Conservation (phyloP, 2,329 filamentous ascomycete genomes). For the Talaromyces sp. region DNA sequence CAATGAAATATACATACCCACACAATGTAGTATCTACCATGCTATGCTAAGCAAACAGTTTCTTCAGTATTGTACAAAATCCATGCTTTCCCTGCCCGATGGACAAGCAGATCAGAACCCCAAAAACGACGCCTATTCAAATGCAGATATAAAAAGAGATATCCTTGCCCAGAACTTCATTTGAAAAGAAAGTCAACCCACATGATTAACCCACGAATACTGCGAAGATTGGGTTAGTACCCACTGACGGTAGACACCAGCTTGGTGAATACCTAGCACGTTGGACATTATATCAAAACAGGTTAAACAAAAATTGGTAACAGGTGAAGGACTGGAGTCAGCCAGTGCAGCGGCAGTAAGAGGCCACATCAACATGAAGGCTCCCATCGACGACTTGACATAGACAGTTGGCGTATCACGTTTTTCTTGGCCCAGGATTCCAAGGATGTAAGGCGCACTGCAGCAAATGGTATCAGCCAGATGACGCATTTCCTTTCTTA, state of each 20-base stretch:
- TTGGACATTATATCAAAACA: conserved; percentile 1
- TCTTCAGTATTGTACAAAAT: too few species aligned
- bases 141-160: too few species aligned
- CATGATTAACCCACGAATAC: background rate
- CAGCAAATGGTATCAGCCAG: conserved; percentile 1
- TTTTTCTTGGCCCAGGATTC: background rate
- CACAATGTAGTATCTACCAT: too few species aligned
- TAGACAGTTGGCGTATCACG: background rate
- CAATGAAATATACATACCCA: too few species aligned
- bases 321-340: background rate
- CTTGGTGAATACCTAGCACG: conserved; percentile 1
- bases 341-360: conserved; percentile 1
- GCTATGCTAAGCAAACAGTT: too few species aligned
- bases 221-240: too few species aligned
- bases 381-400: background rate
- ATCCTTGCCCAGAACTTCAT: too few species aligned
- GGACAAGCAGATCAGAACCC: too few species aligned
- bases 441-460: conserved; percentile 4
- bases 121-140: too few species aligned
- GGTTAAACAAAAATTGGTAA: background rate
- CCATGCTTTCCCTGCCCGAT: too few species aligned
- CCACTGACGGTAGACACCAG: background rate
- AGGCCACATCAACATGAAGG: conserved; percentile 1
- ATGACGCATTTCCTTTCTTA: background rate
- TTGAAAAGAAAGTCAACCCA: background rate